Percentiles rank a stretch among this genome's conserved stretches.
Conservation (phyloP, 768 basidiomycete species). For the Clavulina sp. region DNA sequence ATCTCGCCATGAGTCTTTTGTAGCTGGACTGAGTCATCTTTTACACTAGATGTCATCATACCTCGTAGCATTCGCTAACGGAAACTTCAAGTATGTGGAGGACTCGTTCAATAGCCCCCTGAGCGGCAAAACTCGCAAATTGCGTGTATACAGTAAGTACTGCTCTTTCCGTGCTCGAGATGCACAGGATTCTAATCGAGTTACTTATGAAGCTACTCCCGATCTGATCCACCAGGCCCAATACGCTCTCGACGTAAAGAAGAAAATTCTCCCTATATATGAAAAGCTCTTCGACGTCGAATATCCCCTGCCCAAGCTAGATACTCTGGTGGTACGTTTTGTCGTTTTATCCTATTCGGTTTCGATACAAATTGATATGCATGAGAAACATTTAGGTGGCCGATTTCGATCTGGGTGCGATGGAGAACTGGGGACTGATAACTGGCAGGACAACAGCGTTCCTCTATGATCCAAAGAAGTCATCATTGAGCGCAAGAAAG, state of each 20-base stretch:
- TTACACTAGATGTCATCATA: conserved; percentile 56
- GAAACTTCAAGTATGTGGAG: conserved; percentile 55
- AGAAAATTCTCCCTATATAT: conserved; percentile 67
- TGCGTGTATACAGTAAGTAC: conserved; percentile 60
- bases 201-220: conserved; percentile 34
- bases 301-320: conserved; percentile 86
- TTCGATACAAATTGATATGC: background rate
- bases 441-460: conserved; percentile 74
- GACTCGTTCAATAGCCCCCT: conserved; percentile 62
- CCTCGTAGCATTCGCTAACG: conserved; percentile 76
- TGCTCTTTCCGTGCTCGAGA: no score
- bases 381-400: conserved; percentile 29
- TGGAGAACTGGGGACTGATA: conserved; percentile 94
- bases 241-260: conserved; percentile 79
- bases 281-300: conserved; percentile 85
- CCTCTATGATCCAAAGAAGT: conserved; percentile 58
- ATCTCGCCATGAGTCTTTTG: background rate
- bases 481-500: conserved; percentile 59
- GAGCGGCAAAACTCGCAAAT: conserved; percentile 60
- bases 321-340: conserved; percentile 60
- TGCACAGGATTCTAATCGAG: no score
- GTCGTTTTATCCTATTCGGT: background rate
- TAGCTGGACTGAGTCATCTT: no score
- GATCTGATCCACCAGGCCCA: conserved; percentile 68
- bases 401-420: conserved; percentile 82